phyloP scores from a whole-genome alignment of 306 rosid species.

The Vachellia collinsii region DNA sequence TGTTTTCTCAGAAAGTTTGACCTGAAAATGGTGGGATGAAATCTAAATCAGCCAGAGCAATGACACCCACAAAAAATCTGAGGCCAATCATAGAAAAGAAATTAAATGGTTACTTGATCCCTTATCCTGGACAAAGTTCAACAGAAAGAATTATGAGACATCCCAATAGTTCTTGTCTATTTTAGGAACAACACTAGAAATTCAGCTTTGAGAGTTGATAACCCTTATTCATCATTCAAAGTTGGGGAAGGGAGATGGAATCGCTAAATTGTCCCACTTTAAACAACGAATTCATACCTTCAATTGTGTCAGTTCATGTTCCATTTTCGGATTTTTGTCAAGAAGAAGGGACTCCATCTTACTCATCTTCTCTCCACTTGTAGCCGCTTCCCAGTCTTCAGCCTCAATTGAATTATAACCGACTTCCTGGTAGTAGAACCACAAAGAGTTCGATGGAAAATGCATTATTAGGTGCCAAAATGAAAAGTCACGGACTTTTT shows the following conservation, averaged over 20 bases:
- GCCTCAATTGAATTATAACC: conserved; percentile 98
- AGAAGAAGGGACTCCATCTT: conserved; percentile 99
- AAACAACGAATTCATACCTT: conserved; percentile 56
- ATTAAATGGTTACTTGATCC: conserved; percentile 14
- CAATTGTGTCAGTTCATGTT: conserved; percentile 89
- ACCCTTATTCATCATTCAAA: neutral
- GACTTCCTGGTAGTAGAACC: conserved; percentile 67
- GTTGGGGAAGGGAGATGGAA: neutral
- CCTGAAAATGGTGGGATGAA: conserved; percentile 53
- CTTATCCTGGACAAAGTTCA: conserved; percentile 25
- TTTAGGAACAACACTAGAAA: conserved; percentile 21
- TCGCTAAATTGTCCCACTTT: neutral
- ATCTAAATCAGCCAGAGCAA: conserved; percentile 34
- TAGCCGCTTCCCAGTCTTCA: conserved; percentile 98
- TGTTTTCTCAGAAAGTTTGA: conserved; percentile 77
- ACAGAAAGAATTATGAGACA: conserved; percentile 18
- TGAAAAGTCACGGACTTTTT: conserved; percentile 7
- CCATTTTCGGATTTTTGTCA: conserved; percentile 97
- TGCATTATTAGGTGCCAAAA: conserved; percentile 24
- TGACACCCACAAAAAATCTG: conserved; percentile 13
- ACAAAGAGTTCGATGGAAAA: conserved; percentile 35
- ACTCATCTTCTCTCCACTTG: conserved; percentile 98
- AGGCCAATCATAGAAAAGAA: conserved; percentile 3
- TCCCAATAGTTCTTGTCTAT: conserved; percentile 16
- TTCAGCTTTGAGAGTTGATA: conserved; percentile 17